Evolutionary conservation across 129 eudicot species (phyloP), one percentile per base, ranked within the genome.

Genomic region (Tanacetum coccineum): DNA sequence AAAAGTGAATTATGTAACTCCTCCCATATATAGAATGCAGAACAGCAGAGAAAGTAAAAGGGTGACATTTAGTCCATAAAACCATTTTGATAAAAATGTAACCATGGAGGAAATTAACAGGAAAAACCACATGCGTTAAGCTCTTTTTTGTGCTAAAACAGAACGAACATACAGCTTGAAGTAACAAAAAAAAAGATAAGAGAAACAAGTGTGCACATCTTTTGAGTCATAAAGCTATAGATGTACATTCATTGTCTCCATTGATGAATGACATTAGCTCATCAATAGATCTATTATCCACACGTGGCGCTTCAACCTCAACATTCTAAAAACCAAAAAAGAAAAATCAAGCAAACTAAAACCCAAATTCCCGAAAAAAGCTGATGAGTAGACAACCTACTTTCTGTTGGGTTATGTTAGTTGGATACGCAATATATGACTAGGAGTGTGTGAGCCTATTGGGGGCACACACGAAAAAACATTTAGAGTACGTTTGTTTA

Each of bases 201-300:
- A 47, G 15, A 47, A 47, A 47, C 51, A 47, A 47, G 51, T 47
- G 3, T 47, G 51, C 51, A 47, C 51, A 47, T 4, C 9, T 13
- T 8, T 47, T 1, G 2, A 22, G 26, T 22, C 26, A 22, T 22
- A 22, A 2, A 22, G 26, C 26, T 22, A 22, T 22, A 22, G 51
- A 47, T 13, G 13, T 47, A 47, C 93, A 89, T n/a, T n/a, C n/a
- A n/a, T n/a, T n/a, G n/a, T n/a, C n/a, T n/a, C n/a, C n/a, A n/a
- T n/a, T n/a, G n/a, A 87, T 87, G 67, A 81, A 87, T 25, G 86
- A 84, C 68, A 87, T 67, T 22, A 87, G 87, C 55, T 87, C 90
- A 65, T 84, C 90, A 62, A 87, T 81, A 13, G 95, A 81, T 12
- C 95, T 85, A 3, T 77, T 72, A 75, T 87, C 95, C n/a, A 58